Percentiles rank a stretch among this genome's conserved stretches.
Evolutionary conservation across 805 yeast species (phyloP).

Genomic region (Sugiyamaella floridensis): DNA sequence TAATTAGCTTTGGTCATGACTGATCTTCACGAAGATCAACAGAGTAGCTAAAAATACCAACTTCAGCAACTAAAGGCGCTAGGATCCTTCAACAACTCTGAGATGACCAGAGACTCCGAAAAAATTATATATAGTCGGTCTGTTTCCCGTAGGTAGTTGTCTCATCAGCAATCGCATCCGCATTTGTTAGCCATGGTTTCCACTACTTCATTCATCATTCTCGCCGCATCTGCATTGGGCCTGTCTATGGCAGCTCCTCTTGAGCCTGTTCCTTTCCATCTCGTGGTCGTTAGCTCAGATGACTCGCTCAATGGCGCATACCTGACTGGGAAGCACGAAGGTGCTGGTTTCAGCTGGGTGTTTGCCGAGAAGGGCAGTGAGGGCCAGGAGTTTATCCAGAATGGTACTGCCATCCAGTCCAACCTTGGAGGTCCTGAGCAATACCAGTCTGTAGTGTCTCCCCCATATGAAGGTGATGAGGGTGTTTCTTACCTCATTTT

Average conservation of each 20-base stretch:
- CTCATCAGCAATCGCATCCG: too few species aligned
- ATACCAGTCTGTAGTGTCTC: too few species aligned
- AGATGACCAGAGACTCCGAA: too few species aligned
- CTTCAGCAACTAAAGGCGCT: too few species aligned
- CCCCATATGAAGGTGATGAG: not conserved
- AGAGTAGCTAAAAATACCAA: too few species aligned
- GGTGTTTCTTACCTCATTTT: not conserved
- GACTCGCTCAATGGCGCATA: not conserved
- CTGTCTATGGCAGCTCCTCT: not conserved
- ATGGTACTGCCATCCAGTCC: not conserved
- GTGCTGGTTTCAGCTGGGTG: conserved; percentile 2
- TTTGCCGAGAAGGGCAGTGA: not conserved
- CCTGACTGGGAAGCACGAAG: conserved; percentile 3
- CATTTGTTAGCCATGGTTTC: not conserved
- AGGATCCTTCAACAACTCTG: too few species aligned
- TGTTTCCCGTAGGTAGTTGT: too few species aligned
- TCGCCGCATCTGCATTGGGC: not conserved
- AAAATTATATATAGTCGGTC: too few species aligned
- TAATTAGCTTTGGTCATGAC: too few species aligned
- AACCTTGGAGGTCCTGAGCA: not conserved
- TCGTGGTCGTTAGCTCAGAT: not conserved
- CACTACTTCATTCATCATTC: not conserved
- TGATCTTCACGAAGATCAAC: too few species aligned
- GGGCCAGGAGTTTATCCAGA: not conserved
- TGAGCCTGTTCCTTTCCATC: not conserved